Evolutionary conservation across 106 monocot genomes (phyloP), one percentile per base, ranked within the genome.

Genomic region (Apostasia shenzhenica): DNA sequence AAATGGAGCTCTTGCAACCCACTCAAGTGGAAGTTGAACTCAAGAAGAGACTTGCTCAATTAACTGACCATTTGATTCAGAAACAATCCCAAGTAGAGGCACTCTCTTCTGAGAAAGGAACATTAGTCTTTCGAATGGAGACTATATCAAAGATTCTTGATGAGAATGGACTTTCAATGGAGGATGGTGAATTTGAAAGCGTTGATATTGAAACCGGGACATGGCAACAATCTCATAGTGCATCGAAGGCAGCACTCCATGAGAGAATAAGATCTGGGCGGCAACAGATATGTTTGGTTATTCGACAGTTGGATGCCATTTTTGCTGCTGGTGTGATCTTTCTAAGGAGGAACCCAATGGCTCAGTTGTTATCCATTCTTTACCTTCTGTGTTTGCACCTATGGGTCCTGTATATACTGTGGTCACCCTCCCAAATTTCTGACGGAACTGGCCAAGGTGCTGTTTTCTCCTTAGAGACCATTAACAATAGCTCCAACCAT

Each of bases 61-160:
- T 94, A 54, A 94, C 88, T 53, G 94, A 94, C 76, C 87, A 79
- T 68, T 83, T 94, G 61, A 91, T 94, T 76, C 94, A 94, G 70
- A 94, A 91, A 82, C 94, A 94, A 76, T 77, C 85, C 39, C 94
- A 91, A 85, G 94, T 94, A 67, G 94, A 94, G 59, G 54, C 91
- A 56, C 88, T 95, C 46, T 88, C 91, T 41, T 91, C 91, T 39
- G 88, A 95, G 77, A 95, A 95, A 70, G 86, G 91, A 59, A 80
- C 88, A 64, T 45, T 95, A 73, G 51, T 74, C 3, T 73, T 95
- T 55, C 83, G 95, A 81, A 26, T 76, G 45, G 83, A 95, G 91
- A 86, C 80, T 8, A 53, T 77, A 2, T 77, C 81, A 5, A 91
- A 76, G 59, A 59, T 80, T 47, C 88, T 91, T 9, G 72, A 81